Evolutionary conservation across 2,329 filamentous ascomycete species (phyloP).

Genomic region (Pleomassaria siparia): DNA sequence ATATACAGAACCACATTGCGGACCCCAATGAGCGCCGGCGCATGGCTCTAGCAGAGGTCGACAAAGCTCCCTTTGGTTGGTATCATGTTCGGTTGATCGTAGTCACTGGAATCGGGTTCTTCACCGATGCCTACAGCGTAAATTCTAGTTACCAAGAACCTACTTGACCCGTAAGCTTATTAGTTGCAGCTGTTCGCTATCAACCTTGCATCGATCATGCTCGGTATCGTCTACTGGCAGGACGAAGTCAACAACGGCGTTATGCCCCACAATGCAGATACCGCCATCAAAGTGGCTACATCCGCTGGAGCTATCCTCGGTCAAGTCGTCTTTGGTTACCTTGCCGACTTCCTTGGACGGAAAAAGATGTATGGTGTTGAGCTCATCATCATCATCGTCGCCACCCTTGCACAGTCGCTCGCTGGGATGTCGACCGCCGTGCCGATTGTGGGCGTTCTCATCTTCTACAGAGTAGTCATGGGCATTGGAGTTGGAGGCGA

Average conservation of each 20-base stretch:
- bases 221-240: slow-evolving; percentile 73
- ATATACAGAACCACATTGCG: slow-evolving; percentile 13
- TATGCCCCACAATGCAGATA: slow-evolving; percentile 68
- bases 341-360: slow-evolving; percentile 22
- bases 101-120: slow-evolving; percentile 83
- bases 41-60: slow-evolving; percentile 18
- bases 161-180: neutral
- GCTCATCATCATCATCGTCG: slow-evolving; percentile 23
- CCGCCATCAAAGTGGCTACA: slow-evolving; percentile 80
- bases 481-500: slow-evolving; percentile 20
- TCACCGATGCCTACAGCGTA: slow-evolving; percentile 71
- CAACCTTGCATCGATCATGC: slow-evolving; percentile 70
- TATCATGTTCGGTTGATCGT: slow-evolving; percentile 74
- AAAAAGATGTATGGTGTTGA: slow-evolving; percentile 28
- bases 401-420: slow-evolving; percentile 23
- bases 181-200: slow-evolving; percentile 60
- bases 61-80: slow-evolving; percentile 37
- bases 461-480: slow-evolving; percentile 28
- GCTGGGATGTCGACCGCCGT: slow-evolving; percentile 18
- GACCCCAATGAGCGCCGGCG: slow-evolving; percentile 20
- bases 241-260: slow-evolving; percentile 42
- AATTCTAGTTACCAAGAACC: neutral
- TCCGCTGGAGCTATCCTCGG: slow-evolving; percentile 78
- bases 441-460: slow-evolving; percentile 22
- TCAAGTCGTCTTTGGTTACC: slow-evolving; percentile 72